phyloP scores from a whole-genome alignment of 1,284 basidiomycete genomes.

The Pseudozyma hubeiensis region DNA sequence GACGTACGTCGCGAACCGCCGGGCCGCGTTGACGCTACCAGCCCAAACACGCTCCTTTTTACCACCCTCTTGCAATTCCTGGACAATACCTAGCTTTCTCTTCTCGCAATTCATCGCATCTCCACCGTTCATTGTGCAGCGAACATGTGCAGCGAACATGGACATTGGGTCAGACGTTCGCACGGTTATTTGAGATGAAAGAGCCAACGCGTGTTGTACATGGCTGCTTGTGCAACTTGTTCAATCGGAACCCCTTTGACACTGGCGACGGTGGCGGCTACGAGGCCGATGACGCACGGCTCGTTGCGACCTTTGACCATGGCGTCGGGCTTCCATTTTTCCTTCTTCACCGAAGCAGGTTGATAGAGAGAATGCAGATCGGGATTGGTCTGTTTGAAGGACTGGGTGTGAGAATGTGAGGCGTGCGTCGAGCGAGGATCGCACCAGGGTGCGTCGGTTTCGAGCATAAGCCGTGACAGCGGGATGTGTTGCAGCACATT shows the following conservation, averaged over 20 bases:
- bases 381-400: slow-evolving; percentile 70
- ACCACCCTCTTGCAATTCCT: too few species aligned
- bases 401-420: slow-evolving; percentile 75
- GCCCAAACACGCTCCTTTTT: too few species aligned
- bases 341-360: slow-evolving; percentile 75
- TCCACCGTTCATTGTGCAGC: too few species aligned
- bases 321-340: slow-evolving; percentile 75
- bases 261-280: slow-evolving; percentile 81
- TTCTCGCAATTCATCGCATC: too few species aligned
- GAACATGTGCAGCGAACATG: too few species aligned
- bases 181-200: slow-evolving; percentile 34
- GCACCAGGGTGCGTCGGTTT: slow-evolving; percentile 80
- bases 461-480: slow-evolving; percentile 78
- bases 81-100: neutral
- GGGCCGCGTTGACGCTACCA: neutral
- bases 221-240: slow-evolving; percentile 71
- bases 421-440: slow-evolving; percentile 81
- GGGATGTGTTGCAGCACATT: slow-evolving; percentile 75
- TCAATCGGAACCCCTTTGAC: slow-evolving; percentile 75
- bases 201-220: slow-evolving; percentile 55
- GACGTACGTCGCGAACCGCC: too few species aligned
- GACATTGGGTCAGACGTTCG: too few species aligned
- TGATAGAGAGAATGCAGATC: slow-evolving; percentile 73
- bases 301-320: slow-evolving; percentile 87
- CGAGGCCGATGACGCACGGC: slow-evolving; percentile 78